Evolutionary conservation across 2,329 filamentous ascomycete genomes (phyloP), one percentile per base, ranked within the genome.

Genomic region (Dendryphion nanum): DNA sequence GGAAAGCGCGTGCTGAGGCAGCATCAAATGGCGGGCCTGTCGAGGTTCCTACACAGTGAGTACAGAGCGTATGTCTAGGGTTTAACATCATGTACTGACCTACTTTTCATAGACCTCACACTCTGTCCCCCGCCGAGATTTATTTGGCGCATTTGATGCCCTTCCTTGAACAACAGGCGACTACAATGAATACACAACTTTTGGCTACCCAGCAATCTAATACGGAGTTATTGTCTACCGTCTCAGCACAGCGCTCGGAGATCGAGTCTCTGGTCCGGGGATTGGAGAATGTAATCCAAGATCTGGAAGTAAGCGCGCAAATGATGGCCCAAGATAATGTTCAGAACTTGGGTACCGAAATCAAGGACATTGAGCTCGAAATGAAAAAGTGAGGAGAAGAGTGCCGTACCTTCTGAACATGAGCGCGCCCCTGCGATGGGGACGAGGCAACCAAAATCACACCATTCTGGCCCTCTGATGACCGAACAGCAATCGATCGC

Each of bases 101-200:
- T 8, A 14, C 18, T 16, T 12, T 15, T 24, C 31, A 4, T 32
- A 81, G 78, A 21, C 76, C 78, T 14, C 80, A 83, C 61, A 79
- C 74, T 0, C 66, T 82, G 15, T 70, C 76, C 0, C 76, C 79
- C 1, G 65, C 73, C 18, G 72, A 76, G 33, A 66, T 83, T 8
- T 77, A 79, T 44, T 67, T 72, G 14, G 77, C 79, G n/a, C 78
- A 82, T 57, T 62, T 83, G 4, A 70, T 71, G 34, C 78, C 79
- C 0, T 77, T 77, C 41, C 63, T 83, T 34, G 64, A 70, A 30
- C 66, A 73, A 46, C 72, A 74, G 33, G 69, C 74, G 16, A 56
- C 62, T n/a, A 60, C 71, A 3, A 64, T 83, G 42, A 68, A 72
- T 37, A 47, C 57, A n/a, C 71, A 73, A 40, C 64, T 83, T 23